These are phyloP conservation scores for Plantago elongata DNA, from an alignment of 257 asterid species.

Conservation along the genomic window DNA sequence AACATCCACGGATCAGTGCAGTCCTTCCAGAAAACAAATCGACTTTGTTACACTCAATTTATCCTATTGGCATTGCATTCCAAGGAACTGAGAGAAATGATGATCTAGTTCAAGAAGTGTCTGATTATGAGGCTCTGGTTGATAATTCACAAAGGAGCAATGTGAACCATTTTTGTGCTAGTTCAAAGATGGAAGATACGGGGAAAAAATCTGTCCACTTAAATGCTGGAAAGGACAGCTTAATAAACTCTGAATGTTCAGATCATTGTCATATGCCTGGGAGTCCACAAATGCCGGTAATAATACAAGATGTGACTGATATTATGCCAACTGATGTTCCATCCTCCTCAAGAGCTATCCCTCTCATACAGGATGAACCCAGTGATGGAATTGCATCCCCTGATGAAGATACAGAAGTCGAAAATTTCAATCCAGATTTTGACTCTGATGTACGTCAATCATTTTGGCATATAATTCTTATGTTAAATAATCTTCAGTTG, in stretches of 20 bases:
- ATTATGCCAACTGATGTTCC: conserved; percentile 28
- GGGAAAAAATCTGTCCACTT: too few relatives aligned
- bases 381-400: conserved; percentile 35
- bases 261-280: conserved; percentile 19
- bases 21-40: conserved; percentile 23
- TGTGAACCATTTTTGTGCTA: too few relatives aligned
- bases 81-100: not conserved
- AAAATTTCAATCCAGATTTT: conserved; percentile 33
- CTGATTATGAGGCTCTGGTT: conserved; percentile 1
- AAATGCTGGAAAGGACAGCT: too few relatives aligned
- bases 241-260: conserved; percentile 10
- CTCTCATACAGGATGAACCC: conserved; percentile 34
- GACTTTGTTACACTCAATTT: not conserved
- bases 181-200: too few relatives aligned
- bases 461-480: conserved; percentile 13
- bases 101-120: not conserved
- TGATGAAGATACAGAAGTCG: conserved; percentile 44
- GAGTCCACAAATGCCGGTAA: conserved; percentile 22
- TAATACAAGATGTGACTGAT: conserved; percentile 46
- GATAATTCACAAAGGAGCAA: conserved; percentile 8
- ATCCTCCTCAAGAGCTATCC: conserved; percentile 24
- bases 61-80: not conserved
- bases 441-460: conserved; percentile 40
- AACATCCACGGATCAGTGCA: conserved; percentile 23
- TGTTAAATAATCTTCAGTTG: conserved; percentile 7